Evolutionary conservation across 1,139 yeast genomes (phyloP), one percentile per base, ranked within the genome.

Genomic region (Candida buenavistaensis): DNA sequence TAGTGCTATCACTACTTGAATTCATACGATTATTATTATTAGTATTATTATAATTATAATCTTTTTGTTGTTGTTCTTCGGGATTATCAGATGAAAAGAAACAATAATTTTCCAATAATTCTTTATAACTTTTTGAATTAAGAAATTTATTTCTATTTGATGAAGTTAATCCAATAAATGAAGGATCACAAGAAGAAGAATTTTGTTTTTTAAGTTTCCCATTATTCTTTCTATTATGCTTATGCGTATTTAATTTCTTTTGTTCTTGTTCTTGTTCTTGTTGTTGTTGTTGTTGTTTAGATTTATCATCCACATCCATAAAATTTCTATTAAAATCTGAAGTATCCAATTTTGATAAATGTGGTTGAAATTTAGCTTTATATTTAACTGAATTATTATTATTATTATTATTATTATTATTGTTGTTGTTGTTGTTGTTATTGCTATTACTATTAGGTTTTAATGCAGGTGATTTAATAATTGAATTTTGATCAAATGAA

Each of bases 61-160:
- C 21, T 12, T 11, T 7, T 17, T 17, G n/a, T 20, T 31, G 30
- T 26, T 32, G 33, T 21, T 14, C 30, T 20, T 27, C 22, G 10
- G 28, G 27, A 11, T 33, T 28, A 32, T 34, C 32, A 4, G 51
- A 40, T 26, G 47, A 46, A 33, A 58, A 83, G 51, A 86, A 86
- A 54, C 95, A 86, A 57, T 82, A 86, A 38, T 79, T 78, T 42
- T 83, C 82, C 43, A 86, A 62, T 28, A 86, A 61, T 44, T 81
- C 84, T 51, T 80, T 78, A 54, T 86, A 86, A 1, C 82, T 68
- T 41, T 75, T 68, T 5, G 88, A 75, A 50, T 80, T 76, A 51
- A 80, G 46, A 13, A 42, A 39, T 12, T 42, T 45, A 23, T 23
- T 39, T 24, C 40, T 23, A 20, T 14, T 30, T 5, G 24, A n/a